Evolutionary conservation across 495 filamentous ascomycete genomes (phyloP), one percentile per base, ranked within the genome.

Genomic region (Aspergillus hancockii): DNA sequence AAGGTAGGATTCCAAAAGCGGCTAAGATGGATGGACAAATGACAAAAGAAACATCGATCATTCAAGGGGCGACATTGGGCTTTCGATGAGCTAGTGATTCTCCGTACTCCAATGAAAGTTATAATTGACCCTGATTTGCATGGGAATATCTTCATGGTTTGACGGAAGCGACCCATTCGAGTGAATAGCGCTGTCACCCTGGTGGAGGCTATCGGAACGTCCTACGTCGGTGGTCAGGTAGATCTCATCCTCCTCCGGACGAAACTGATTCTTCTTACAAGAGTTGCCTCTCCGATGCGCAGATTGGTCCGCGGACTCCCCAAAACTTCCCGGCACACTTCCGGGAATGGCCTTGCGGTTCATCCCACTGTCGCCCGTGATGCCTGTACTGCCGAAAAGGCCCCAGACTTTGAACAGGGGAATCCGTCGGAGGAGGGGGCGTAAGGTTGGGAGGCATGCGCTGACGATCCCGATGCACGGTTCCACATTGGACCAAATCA

Each of bases 401-500:
- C 55, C 47, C 47, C 47, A 58, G 18, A 22, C 9, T 21, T 30
- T 19, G 12, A 52, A 13, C 28, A n/a, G 9, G 16, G 50, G 50
- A 28, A 52, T 36, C 1, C 18, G 28, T 3, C 60, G 66, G 16
- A 67, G 21, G 3, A 70, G 52, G 9, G 57, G 62, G 6, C 54
- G 52, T 0, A 66, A 32, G 2, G 63, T 65, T 0, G 66, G 66
- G 14, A 71, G 56, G 49, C 67, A 67, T n/a, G 67, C 62, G 46
- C 62, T 59, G 13, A 70, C 62, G 14, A 70, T 65, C 0, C 59
- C 67, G 8, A 67, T 57, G 49, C 59, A 67, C 14, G 63, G 60
- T 45, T 67, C 64, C 22, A 67, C 55, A 31, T 54, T 61, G 30
- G 64, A 61, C 67, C 67, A 65, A 47, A 63, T 61, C 14, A 64